Base-by-base conservation (phyloP, 1,139 yeast species). In the Yamadazyma dendronema region DNA sequence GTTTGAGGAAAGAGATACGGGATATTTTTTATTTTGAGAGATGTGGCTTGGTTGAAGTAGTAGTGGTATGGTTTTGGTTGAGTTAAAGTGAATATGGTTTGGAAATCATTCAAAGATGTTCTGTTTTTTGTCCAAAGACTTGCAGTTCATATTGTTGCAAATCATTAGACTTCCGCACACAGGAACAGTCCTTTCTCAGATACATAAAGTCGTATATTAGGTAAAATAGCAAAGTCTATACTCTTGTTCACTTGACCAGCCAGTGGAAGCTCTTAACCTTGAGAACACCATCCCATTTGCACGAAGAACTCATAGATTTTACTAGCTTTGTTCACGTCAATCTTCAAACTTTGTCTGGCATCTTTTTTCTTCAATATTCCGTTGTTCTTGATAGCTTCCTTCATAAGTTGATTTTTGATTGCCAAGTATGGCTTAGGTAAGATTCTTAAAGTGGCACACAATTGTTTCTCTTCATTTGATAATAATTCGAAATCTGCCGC, bases 401-500 rank as follows among this genome's bases (percentile, higher is more conserved):
- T 78, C 71, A 92, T 88, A 40, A 92, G 63, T n/a, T 89, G 82
- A 56, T 88, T 95, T 56, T 92, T 92, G 47, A 92, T 87, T 2
- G 95, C 96, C 46, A 94, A 67, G 55, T 90, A 92, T 2, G 97
- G 96, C 57, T 92, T 92, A 10, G 99, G 98, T 43, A 85, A 64
- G 10, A 94, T 83, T 47, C 95, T 79, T 44, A 92, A 69, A 34
- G 82, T 86, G 4, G 90, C 74, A 63, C 98, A 94, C 31, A 94
- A 63, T 42, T 79, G 81, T 56, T 84, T 92, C 57, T 92, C 99
- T 44, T 86, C 96, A 17, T 81, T 78, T 2, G 95, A 84, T 38
- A 92, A 65, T 39, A 92, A 65, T 34, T 87, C 90, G 46, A 77
- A 86, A 56, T 92, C 97, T 1, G 90, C 77, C 0, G 96, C 82